phyloP scores from a whole-genome alignment of 1,284 basidiomycete species.

The Mycosarcoma maydis region DNA sequence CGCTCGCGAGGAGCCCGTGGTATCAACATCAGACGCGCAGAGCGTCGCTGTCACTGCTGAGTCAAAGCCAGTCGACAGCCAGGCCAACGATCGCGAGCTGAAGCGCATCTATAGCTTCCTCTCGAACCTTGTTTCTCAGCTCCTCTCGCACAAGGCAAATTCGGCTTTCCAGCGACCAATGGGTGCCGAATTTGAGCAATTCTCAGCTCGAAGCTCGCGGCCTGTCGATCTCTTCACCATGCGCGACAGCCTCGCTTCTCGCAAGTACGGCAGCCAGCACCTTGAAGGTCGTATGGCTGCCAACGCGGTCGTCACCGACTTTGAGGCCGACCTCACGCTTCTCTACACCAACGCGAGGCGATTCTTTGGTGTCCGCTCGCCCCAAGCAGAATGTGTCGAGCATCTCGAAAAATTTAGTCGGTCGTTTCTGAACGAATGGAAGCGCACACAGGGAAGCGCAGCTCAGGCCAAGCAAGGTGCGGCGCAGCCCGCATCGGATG shows the following conservation, averaged over 20 bases:
- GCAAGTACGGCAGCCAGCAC: constrained; percentile 38
- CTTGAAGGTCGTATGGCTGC: constrained; percentile 35
- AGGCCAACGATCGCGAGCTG: constrained; percentile 27
- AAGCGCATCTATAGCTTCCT: constrained; percentile 41
- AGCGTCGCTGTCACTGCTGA: not conserved
- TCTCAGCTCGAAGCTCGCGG: constrained; percentile 34
- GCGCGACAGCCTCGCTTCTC: constrained; percentile 29
- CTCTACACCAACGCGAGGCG: constrained; percentile 39
- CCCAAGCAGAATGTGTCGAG: constrained; percentile 44
- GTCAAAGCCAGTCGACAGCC: constrained; percentile 3
- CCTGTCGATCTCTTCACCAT: constrained; percentile 47
- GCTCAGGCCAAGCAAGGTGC: constrained; percentile 4
- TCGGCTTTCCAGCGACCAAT: constrained; percentile 38
- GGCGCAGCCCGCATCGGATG: constrained; percentile 3
- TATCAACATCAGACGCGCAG: not conserved
- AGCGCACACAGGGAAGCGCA: constrained; percentile 23
- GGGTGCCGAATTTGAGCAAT: constrained; percentile 40
- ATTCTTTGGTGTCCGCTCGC: constrained; percentile 39
- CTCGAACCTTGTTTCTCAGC: constrained; percentile 35
- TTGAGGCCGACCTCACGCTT: constrained; percentile 41
- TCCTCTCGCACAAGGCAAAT: constrained; percentile 47
- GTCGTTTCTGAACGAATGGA: constrained; percentile 43
- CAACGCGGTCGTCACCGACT: constrained; percentile 44
- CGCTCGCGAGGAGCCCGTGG: not conserved
- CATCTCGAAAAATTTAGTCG: constrained; percentile 43